A percentile compares a stretch with the other conserved stretches of the same genome.
These are phyloP conservation scores for Rhizophora mangle DNA, from an alignment of 345 rosid genomes.

Conservation along the genomic window DNA sequence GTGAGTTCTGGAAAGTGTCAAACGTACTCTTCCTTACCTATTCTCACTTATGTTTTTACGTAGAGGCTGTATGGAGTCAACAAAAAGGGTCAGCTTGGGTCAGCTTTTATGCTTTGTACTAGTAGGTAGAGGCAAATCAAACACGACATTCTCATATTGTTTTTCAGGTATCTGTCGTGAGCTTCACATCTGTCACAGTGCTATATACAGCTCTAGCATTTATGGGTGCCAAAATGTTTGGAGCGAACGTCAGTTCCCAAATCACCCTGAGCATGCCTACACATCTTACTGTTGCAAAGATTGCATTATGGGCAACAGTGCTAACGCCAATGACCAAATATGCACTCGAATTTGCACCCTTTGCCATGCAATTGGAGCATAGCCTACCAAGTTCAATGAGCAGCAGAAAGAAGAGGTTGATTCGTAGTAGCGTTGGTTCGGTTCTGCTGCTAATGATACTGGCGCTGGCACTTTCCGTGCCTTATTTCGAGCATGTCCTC, in stretches of 20 bases:
- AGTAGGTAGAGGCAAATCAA: neutral
- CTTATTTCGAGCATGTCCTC: constrained; percentile 64
- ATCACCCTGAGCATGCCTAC: constrained; percentile 70
- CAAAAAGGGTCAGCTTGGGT: too few species aligned
- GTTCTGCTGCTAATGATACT: constrained; percentile 47
- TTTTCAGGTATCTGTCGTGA: constrained; percentile 60
- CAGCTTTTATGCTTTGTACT: too few species aligned
- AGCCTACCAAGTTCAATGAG: constrained; percentile 47
- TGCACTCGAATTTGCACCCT: constrained; percentile 71
- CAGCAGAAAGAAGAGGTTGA: constrained; percentile 32
- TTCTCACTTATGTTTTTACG: too few species aligned
- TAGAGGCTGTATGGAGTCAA: too few species aligned
- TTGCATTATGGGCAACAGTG: constrained; percentile 75
- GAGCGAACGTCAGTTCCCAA: constrained; percentile 55
- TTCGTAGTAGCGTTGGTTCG: constrained; percentile 55
- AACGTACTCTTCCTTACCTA: too few species aligned
- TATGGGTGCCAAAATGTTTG: constrained; percentile 71
- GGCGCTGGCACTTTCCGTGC: constrained; percentile 52
- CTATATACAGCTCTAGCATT: constrained; percentile 57
- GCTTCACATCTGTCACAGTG: constrained; percentile 53
- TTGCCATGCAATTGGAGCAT: constrained; percentile 64
- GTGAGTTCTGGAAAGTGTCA: too few species aligned
- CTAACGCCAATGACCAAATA: constrained; percentile 80
- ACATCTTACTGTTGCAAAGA: constrained; percentile 52
- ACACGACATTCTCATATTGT: neutral